These are phyloP conservation scores for Iberis amara DNA, from an alignment of 441 rosid species.

Conservation along the genomic window DNA sequence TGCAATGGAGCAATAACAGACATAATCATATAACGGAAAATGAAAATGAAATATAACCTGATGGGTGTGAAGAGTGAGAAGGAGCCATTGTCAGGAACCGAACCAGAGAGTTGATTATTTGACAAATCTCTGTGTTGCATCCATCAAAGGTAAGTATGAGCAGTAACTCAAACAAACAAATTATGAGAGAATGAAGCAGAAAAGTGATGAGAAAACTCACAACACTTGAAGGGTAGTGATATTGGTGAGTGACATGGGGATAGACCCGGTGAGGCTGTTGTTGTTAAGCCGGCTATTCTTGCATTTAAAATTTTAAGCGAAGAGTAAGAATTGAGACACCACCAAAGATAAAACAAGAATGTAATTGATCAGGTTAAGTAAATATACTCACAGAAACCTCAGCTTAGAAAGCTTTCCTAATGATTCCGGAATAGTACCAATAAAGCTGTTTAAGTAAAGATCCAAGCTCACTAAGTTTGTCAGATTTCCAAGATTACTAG, in stretches of 20 bases:
- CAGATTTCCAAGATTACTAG: conserved; percentile 70
- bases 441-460: conserved; percentile 72
- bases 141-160: neutral
- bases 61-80: conserved; percentile 90
- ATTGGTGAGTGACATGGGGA: conserved; percentile 77
- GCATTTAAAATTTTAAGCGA: conserved; percentile 26
- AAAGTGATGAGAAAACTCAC: conserved; percentile 43
- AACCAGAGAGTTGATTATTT: conserved; percentile 68
- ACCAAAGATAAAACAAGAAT: neutral
- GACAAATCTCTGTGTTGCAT: conserved; percentile 62
- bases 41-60: conserved; percentile 40
- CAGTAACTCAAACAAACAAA: conserved; percentile 6
- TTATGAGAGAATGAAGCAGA: conserved; percentile 1
- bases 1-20: no score
- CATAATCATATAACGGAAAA: conserved; percentile 10
- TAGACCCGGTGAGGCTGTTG: conserved; percentile 67
- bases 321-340: conserved; percentile 1
- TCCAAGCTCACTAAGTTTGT: conserved; percentile 85
- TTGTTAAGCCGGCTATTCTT: conserved; percentile 85
- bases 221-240: conserved; percentile 75
- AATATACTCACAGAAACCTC: conserved; percentile 61
- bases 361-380: neutral
- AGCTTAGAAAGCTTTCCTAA: conserved; percentile 65
- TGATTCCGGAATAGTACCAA: conserved; percentile 72
- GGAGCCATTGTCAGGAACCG: conserved; percentile 88